A percentile compares a stretch with the other conserved stretches of the same genome.
Evolutionary conservation across 352 stramenopile species (phyloP).

Genomic region (Hyphochytrium catenoides): DNA sequence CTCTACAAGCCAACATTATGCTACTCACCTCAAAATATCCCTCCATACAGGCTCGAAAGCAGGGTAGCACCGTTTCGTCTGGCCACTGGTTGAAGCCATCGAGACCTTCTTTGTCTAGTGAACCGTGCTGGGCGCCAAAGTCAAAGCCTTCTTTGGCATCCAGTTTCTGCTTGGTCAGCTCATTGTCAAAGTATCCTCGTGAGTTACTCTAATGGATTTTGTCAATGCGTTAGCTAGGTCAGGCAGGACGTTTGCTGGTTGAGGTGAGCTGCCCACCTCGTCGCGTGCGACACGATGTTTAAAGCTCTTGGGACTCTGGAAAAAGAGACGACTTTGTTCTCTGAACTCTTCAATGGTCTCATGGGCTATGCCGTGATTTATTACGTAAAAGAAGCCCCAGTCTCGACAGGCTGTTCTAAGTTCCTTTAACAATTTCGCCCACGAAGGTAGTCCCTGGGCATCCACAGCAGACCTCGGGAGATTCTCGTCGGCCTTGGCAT

Average conservation of each 20-base stretch:
- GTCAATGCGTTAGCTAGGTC: too few relatives aligned
- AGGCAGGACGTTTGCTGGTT: too few relatives aligned
- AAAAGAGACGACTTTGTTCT: constrained; percentile 42
- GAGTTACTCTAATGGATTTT: too few relatives aligned
- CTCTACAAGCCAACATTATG: too few relatives aligned
- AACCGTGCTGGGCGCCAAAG: constrained; percentile 14
- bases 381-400: constrained; percentile 79
- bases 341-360: constrained; percentile 38
- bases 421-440: too few relatives aligned
- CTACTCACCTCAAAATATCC: constrained; percentile 20
- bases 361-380: constrained; percentile 34
- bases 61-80: constrained; percentile 15
- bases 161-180: constrained; percentile 74
- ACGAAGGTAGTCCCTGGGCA: too few relatives aligned
- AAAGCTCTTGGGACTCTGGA: constrained; percentile 28
- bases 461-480: too few relatives aligned
- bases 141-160: constrained; percentile 78
- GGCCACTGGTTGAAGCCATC: constrained; percentile 64
- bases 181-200: constrained; percentile 74
- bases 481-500: too few relatives aligned
- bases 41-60: constrained; percentile 24
- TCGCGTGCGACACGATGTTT: constrained; percentile 34
- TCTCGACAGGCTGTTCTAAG: too few relatives aligned
- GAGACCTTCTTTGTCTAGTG: constrained; percentile 26
- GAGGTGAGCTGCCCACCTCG: too few relatives aligned